Evolutionary conservation across 768 basidiomycete species (phyloP), one percentile per base, ranked within the genome.

Genomic region (Paxillus ammoniavirescens): DNA sequence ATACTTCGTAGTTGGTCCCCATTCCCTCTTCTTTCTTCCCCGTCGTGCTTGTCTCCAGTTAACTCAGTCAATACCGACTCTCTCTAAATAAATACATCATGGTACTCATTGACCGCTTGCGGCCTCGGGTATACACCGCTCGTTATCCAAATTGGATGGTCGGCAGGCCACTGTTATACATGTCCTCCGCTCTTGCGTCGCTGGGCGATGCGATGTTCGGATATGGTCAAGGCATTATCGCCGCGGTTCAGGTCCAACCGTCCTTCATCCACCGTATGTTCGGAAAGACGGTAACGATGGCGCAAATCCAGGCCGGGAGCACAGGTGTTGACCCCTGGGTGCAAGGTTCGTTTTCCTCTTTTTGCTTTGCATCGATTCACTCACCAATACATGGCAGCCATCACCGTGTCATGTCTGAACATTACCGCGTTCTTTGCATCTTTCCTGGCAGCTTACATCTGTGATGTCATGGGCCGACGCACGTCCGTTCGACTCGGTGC

Each of bases 201-300:
- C 73, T 82, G 57, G 80, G 80, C 47, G 80, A 82, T 58, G 80
- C 78, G 7, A 78, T 81, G 73, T 81, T 82, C 56, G 80, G 80
- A 5, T 82, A 81, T 52, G 75, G 77, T 41, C 80, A 81, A 57
- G 80, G 80, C 3, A 76, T 76, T 56, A 80, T 80, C 41, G 79
- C 78, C 4, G 71, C 77, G 3, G 72, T 76, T 17, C 79, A 81
- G 44, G 75, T 82, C 42, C 80, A 81, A 59, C 79, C 78, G 4
- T 75, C 76, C 2, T 82, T 81, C 61, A 77, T 82, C 50, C 63
- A 68, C 13, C 68, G 75, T 5, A 77, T 82, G 72, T 82, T 78
- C 49, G 76, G 77, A 8, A 67, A 55, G 49, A 66, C 70, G 35
- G 73, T 80, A n/a, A 77, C 78, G 2, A 57, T 77, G 54, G 63